phyloP scores from a whole-genome alignment of 805 yeast genomes.

The Candida alai region DNA sequence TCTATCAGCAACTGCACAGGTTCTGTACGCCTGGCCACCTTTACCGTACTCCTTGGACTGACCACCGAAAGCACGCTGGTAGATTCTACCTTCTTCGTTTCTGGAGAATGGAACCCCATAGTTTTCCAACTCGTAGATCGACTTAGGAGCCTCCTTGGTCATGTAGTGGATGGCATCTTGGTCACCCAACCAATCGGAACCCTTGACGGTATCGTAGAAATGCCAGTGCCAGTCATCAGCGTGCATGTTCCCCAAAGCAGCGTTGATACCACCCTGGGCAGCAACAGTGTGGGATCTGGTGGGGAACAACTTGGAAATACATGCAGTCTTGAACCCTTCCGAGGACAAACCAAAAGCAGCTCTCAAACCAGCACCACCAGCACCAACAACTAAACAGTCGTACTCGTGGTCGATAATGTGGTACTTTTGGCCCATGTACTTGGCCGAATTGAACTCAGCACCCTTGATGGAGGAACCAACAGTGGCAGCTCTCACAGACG shows the following conservation, averaged over 20 bases:
- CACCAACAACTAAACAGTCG: slow-evolving; percentile 97
- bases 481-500: slow-evolving; percentile 29
- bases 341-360: slow-evolving; percentile 98
- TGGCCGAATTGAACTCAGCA: slow-evolving; percentile 37
- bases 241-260: slow-evolving; percentile 99
- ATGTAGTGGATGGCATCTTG: slow-evolving; percentile 99
- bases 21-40: slow-evolving; percentile 99
- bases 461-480: slow-evolving; percentile 39
- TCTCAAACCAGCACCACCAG: slow-evolving; percentile 99
- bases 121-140: slow-evolving; percentile 95
- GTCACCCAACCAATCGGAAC: slow-evolving; percentile 99
- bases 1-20: slow-evolving; percentile 99
- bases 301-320: slow-evolving; percentile 95
- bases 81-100: slow-evolving; percentile 94
- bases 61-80: slow-evolving; percentile 99
- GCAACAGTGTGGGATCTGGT: slow-evolving; percentile 99
- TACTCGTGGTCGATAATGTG: slow-evolving; percentile 96
- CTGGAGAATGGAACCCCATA: slow-evolving; percentile 98
- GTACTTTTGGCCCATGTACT: slow-evolving; percentile 59
- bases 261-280: slow-evolving; percentile 99
- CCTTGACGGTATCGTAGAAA: slow-evolving; percentile 99
- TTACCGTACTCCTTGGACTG: slow-evolving; percentile 94
- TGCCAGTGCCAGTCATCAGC: slow-evolving; percentile 99
- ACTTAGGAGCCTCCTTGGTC: slow-evolving; percentile 97
- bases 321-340: slow-evolving; percentile 96